Percentiles rank a stretch among this genome's conserved stretches.
phyloP scores from a whole-genome alignment of 176 grass and related monocot species.

The Hyparrhenia diplandra region DNA sequence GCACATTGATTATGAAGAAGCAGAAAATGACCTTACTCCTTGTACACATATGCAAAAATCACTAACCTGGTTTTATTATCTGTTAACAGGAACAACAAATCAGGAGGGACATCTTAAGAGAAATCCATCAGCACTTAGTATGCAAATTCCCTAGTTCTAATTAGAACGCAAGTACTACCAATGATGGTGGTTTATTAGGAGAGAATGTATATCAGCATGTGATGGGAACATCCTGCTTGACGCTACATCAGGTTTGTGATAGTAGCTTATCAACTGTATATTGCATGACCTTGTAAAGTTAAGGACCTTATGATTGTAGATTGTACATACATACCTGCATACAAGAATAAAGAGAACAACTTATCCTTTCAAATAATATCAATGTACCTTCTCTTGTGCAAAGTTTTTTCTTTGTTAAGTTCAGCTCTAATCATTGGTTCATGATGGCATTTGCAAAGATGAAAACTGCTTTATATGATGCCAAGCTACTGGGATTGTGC shows the following conservation, averaged over 20 bases:
- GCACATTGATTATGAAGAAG: background rate
- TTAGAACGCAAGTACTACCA: background rate
- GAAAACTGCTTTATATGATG: slow-evolving; percentile 31
- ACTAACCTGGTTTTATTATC: slow-evolving; percentile 9
- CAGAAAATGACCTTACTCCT: background rate
- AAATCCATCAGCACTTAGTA: background rate
- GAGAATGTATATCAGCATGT: slow-evolving; percentile 8
- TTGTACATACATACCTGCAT: slow-evolving; percentile 26
- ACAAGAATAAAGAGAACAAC: slow-evolving; percentile 34
- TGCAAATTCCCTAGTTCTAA: background rate
- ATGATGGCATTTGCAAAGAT: slow-evolving; percentile 37
- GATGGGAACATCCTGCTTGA: background rate
- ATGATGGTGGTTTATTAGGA: background rate
- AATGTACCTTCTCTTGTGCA: slow-evolving; percentile 23
- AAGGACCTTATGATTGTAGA: slow-evolving; percentile 10
- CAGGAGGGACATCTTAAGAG: slow-evolving; percentile 27
- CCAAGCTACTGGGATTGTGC: slow-evolving; percentile 33
- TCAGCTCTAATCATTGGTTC: slow-evolving; percentile 37
- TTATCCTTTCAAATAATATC: slow-evolving; percentile 16
- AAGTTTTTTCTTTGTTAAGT: slow-evolving; percentile 15
- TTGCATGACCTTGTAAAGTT: slow-evolving; percentile 21
- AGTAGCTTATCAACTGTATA: background rate
- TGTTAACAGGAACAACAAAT: slow-evolving; percentile 36
- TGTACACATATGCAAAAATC: background rate
- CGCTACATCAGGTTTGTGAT: background rate